Evolutionary conservation across 108 stramenopile species (phyloP).

Genomic region (Heterococcus sp.): DNA sequence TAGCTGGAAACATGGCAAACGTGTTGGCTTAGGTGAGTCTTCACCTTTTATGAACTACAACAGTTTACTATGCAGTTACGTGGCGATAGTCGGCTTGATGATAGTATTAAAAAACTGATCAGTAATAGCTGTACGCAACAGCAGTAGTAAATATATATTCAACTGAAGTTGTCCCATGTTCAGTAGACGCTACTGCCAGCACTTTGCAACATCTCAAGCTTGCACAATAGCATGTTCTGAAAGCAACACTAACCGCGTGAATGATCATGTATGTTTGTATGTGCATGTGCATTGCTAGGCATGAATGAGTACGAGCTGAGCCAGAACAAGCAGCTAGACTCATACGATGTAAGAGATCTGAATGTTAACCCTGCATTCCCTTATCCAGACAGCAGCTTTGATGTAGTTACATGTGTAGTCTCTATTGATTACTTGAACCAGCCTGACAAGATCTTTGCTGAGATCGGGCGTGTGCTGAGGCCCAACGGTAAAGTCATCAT

Average conservation of each 20-base stretch:
- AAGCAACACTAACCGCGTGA: too few species aligned
- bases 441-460: constrained; percentile 71
- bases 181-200: not conserved
- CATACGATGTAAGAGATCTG: constrained; percentile 79
- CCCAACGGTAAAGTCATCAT: constrained; percentile 81
- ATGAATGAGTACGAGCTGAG: constrained; percentile 88
- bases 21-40: constrained; percentile 26
- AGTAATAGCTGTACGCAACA: too few species aligned
- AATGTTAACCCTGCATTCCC: constrained; percentile 80
- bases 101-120: too few species aligned
- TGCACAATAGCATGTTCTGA: too few species aligned
- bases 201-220: not conserved
- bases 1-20: constrained; percentile 38
- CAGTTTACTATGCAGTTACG: not conserved
- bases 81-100: too few species aligned
- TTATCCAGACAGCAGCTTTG: constrained; percentile 76
- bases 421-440: constrained; percentile 83
- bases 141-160: too few species aligned
- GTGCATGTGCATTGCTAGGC: constrained; percentile 43
- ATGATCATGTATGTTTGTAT: too few species aligned
- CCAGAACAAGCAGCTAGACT: constrained; percentile 74
- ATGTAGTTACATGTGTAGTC: constrained; percentile 87
- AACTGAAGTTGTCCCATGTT: not conserved
- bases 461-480: constrained; percentile 79
- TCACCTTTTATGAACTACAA: not conserved